Base-by-base conservation (phyloP, 2,329 filamentous ascomycete species). In the Alternaria arbusti region DNA sequence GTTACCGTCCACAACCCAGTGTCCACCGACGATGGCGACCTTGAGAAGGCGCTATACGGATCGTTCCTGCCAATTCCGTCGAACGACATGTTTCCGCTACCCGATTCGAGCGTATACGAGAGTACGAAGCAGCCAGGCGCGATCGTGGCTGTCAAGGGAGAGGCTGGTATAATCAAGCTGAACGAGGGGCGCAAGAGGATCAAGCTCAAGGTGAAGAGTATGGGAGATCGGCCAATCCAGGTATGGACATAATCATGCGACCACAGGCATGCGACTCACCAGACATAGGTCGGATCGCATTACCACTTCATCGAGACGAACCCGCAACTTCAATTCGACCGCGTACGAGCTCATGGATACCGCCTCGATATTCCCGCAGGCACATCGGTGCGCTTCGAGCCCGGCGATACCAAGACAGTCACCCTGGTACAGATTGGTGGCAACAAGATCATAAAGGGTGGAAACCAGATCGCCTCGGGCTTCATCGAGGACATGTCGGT, bases 291-390 rank as follows among this genome's bases (percentile, higher is more conserved):
- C 63, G 95, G 95, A 30, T 97, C 93, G 30, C 95, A 98, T 81
- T 98, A 97, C 79, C 95, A 97, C 81, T 97, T 98, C 78, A 89
- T 97, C 75, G 95, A 98, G 83, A 91, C 90, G n/a, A 98, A 98
- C 80, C 92, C 94, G 0, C 88, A 92, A 78, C 86, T 98, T 54
- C 88, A 92, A 65, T 98, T 98, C 78, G 95, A 98, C 81, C 92
- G 95, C 25, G 83, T 88, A 54, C 88, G 88, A 69, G 88, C 94
- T 1, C 96, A 96, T 74, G 95, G 95, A 6, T 97, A 88, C 81
- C 88, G 94, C 11, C 86, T 98, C 13, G 94, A 98, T 75, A 96
- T 98, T 61, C 85, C 95, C 2, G 94, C 95, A 0, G 95, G 95
- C 36, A 97, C 94, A 1, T 96, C 93, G 8, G 90, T 97, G 30